Evolutionary conservation across 164 flowering plant species (phyloP), one percentile per base, ranked within the genome.

Genomic region (Umbellularia californica): DNA sequence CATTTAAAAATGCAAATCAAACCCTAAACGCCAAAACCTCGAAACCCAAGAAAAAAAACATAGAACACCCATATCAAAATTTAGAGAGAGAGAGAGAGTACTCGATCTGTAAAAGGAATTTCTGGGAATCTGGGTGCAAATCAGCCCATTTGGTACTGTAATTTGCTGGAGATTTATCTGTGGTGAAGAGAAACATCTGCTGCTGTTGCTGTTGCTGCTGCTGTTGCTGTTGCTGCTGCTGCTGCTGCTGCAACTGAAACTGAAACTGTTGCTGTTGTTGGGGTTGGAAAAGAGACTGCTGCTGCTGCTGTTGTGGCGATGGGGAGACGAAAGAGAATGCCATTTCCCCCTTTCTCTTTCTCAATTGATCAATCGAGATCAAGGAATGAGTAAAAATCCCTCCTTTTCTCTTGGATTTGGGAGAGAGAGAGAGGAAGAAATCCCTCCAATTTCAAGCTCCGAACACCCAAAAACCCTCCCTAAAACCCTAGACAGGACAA

Each of bases 81-180:
- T 55, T 13, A 55, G 60, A 55, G 5, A 17, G 17, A 55, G n/a
- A 55, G 60, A 55, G 60, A 55, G 60, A 19, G 23, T 81, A 95
- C 99, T 94, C 99, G 58, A 96, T 94, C 77, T 88, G 90, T 22
- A 89, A 90, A 5, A 96, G 93, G 66, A 88, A 5, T 75, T 94
- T 96, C 83, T 91, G 98, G 17, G 98, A 93, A 71, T 96, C 99
- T 0, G 98, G 97, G 69, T 96, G 99, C 27, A 96, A 94, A 83
- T 96, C 99, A 0, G 90, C 87, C 99, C 97, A 96, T 75, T 90
- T 94, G 47, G 98, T 94, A 58, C 88, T 76, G 75, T 94, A 96
- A 76, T 75, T 85, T 20, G 94, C 98, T 11, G 94, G 95, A 58
- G 92, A 73, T 62, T 88, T 96, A 3, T 94, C 99, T n/a, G 86